These are phyloP conservation scores for Xerocomus spinulosus DNA, from an alignment of 768 basidiomycete species.

Conservation along the genomic window DNA sequence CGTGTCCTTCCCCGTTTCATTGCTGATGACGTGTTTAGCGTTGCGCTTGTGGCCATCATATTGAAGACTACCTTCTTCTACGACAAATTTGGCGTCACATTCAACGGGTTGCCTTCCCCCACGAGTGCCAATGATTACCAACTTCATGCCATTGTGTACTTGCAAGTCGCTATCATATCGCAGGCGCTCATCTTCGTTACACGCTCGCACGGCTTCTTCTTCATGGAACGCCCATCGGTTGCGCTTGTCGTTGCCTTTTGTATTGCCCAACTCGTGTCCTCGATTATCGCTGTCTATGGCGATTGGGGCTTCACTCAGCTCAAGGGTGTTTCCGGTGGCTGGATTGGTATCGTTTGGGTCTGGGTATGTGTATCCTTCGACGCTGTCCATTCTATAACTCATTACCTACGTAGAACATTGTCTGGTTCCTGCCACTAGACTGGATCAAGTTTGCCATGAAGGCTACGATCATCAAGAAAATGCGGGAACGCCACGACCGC, in stretches of 20 bases:
- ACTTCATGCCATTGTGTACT: constrained; percentile 87
- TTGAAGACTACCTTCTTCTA: constrained; percentile 88
- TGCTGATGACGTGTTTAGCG: constrained; percentile 36
- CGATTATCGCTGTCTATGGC: constrained; percentile 91
- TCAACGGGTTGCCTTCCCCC: constrained; percentile 34
- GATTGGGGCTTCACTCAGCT: constrained; percentile 95
- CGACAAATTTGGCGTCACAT: constrained; percentile 70
- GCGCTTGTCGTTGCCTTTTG: constrained; percentile 90
- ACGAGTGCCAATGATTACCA: constrained; percentile 51
- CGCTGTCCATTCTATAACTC: constrained; percentile 3
- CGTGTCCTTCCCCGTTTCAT: neutral
- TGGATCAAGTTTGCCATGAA: constrained; percentile 97
- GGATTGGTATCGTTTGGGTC: constrained; percentile 97
- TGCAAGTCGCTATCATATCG: constrained; percentile 98
- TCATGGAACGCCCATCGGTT: constrained; percentile 89
- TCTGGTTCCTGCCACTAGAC: constrained; percentile 96
- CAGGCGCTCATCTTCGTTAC: constrained; percentile 97
- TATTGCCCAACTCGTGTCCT: constrained; percentile 89
- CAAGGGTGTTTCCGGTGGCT: constrained; percentile 74
- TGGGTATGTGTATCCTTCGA: constrained; percentile 62
- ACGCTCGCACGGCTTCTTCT: constrained; percentile 92
- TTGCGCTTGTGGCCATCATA: constrained; percentile 80
- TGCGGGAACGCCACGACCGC: constrained; percentile 61
- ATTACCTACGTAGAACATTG: constrained; percentile 60
- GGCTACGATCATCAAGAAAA: constrained; percentile 80